These are phyloP conservation scores for Amanita muscaria DNA, from an alignment of 768 basidiomycete species.

Conservation along the genomic window DNA sequence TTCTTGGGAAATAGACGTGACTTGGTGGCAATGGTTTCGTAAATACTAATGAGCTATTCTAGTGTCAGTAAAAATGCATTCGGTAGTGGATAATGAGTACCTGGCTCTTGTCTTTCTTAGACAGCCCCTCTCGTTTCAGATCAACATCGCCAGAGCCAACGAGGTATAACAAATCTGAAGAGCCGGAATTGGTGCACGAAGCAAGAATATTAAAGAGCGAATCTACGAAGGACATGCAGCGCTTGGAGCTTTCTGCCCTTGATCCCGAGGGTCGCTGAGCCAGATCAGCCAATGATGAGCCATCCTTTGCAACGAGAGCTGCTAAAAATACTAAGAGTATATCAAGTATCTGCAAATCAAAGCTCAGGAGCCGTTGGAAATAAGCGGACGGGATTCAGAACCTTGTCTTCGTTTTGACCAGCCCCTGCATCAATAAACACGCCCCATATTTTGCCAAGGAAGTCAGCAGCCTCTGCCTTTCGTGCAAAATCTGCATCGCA, in stretches of 20 bases:
- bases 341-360: conserved; percentile 47
- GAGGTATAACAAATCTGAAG: conserved; percentile 43
- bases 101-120: conserved; percentile 46
- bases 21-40: conserved; percentile 26
- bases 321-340: conserved; percentile 52
- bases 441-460: conserved; percentile 62
- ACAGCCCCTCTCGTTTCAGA: conserved; percentile 43
- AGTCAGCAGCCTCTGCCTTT: conserved; percentile 71
- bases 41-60: conserved; percentile 27
- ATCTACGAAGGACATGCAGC: conserved; percentile 23
- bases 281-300: conserved; percentile 45
- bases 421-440: conserved; percentile 50
- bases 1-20: conserved; percentile 26
- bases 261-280: conserved; percentile 21
- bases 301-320: conserved; percentile 54
- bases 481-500: conserved; percentile 70
- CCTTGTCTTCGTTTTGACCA: conserved; percentile 51
- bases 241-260: conserved; percentile 9
- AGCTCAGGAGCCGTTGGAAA: not conserved
- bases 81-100: conserved; percentile 29
- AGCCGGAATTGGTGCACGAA: conserved; percentile 18
- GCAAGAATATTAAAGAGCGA: conserved; percentile 37
- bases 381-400: conserved; percentile 2
- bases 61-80: not conserved
- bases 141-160: conserved; percentile 26